Evolutionary conservation across 129 eudicot species (phyloP).

Genomic region (Silybum marianum): DNA sequence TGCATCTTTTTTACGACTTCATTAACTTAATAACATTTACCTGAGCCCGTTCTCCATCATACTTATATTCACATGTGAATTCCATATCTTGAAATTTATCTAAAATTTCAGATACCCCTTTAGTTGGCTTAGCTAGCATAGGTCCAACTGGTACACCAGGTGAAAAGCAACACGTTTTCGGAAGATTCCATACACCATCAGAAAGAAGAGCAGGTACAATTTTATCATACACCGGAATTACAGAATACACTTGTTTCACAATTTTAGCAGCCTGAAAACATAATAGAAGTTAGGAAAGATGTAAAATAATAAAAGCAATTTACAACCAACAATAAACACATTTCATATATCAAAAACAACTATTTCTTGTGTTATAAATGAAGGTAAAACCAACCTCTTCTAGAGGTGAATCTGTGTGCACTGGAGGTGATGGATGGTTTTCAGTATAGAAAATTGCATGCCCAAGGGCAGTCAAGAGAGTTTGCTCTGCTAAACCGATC

Average conservation of each 20-base stretch:
- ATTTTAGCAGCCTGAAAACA: conserved; percentile 76
- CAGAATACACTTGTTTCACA: conserved; percentile 90
- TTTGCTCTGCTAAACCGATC: conserved; percentile 89
- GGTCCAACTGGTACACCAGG: conserved; percentile 98
- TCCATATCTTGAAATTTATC: conserved; percentile 95
- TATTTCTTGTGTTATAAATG: not conserved
- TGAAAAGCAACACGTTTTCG: conserved; percentile 71
- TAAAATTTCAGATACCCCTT: conserved; percentile 90
- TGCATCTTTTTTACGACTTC: not conserved
- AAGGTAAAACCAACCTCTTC: conserved; percentile 60
- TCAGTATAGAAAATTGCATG: conserved; percentile 77
- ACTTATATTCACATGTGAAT: conserved; percentile 94
- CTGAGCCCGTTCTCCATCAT: conserved; percentile 99
- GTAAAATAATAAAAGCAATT: not conserved
- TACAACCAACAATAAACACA: not conserved
- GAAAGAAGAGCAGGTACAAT: conserved; percentile 80
- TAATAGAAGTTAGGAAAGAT: not conserved
- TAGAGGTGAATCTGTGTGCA: conserved; percentile 48
- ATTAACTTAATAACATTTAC: conserved; percentile 36
- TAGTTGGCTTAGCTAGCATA: conserved; percentile 97
- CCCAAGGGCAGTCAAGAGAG: conserved; percentile 80
- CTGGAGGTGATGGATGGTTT: conserved; percentile 53
- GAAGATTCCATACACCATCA: conserved; percentile 82
- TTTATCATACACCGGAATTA: conserved; percentile 87
- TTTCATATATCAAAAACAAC: not conserved